phyloP scores from a whole-genome alignment of 2,329 filamentous ascomycete genomes.

The Trichoderma sp. region DNA sequence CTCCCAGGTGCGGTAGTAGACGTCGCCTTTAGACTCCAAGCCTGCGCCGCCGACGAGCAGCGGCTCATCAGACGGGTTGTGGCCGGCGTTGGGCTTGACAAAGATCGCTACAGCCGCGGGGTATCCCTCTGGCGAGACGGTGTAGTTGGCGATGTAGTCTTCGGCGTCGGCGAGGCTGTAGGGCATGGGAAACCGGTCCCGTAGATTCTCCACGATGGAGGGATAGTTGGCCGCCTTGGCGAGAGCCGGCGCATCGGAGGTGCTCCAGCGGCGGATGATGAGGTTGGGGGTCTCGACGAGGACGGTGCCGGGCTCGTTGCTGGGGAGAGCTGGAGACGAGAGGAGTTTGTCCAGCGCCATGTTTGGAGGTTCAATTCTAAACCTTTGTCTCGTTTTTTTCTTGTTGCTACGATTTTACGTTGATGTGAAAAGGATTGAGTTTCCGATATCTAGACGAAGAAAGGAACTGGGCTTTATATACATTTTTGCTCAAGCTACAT shows the following conservation, averaged over 20 bases:
- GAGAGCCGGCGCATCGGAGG: slow-evolving; percentile 42
- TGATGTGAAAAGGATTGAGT: background rate
- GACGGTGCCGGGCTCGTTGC: slow-evolving; percentile 34
- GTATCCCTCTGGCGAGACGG: slow-evolving; percentile 29
- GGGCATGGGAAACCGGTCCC: slow-evolving; percentile 48
- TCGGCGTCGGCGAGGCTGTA: slow-evolving; percentile 46
- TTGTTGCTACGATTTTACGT: background rate
- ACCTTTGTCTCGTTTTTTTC: background rate
- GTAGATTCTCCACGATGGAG: slow-evolving; percentile 43
- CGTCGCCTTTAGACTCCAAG: slow-evolving; percentile 39
- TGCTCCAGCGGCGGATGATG: slow-evolving; percentile 45
- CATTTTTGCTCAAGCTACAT: background rate
- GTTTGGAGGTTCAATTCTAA: background rate
- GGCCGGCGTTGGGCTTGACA: slow-evolving; percentile 31
- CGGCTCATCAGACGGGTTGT: slow-evolving; percentile 32
- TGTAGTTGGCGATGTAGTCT: slow-evolving; percentile 37
- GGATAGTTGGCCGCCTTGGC: slow-evolving; percentile 42
- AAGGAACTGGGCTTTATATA: background rate
- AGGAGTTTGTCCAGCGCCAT: slow-evolving; percentile 26
- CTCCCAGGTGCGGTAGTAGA: slow-evolving; percentile 48
- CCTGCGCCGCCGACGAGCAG: slow-evolving; percentile 46
- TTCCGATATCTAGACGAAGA: background rate
- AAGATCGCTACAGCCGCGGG: slow-evolving; percentile 42
- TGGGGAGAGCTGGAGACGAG: slow-evolving; percentile 32
- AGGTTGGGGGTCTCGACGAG: slow-evolving; percentile 38